These are phyloP conservation scores for Yamadazyma trypodendri DNA, from an alignment of 1,139 yeast species.

Conservation along the genomic window DNA sequence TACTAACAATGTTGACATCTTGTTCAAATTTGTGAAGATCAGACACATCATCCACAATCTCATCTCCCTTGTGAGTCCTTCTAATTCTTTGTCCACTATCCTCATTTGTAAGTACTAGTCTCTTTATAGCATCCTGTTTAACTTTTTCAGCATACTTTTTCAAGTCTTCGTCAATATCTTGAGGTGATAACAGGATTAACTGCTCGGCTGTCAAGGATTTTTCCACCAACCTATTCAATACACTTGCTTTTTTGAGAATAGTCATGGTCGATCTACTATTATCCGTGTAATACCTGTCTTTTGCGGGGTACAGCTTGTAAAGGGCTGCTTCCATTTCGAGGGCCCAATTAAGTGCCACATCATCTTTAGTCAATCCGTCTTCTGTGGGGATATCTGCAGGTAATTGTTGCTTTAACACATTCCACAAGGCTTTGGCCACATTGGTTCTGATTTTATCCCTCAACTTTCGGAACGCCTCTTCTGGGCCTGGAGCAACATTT, in stretches of 20 bases:
- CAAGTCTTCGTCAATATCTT: conserved; percentile 62
- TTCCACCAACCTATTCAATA: conserved; percentile 25
- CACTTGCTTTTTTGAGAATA: conserved; percentile 30
- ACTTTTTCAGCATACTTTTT: conserved; percentile 70
- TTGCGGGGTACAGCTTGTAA: conserved; percentile 19
- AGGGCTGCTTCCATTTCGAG: conserved; percentile 43
- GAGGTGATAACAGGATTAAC: conserved; percentile 31
- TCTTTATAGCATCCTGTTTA: conserved; percentile 63
- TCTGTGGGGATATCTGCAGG: conserved; percentile 33
- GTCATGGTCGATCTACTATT: conserved; percentile 41
- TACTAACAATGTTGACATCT: conserved; percentile 35
- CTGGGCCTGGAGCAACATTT: neutral
- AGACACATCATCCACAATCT: conserved; percentile 57
- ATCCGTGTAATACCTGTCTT: conserved; percentile 35
- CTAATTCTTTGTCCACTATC: conserved; percentile 54
- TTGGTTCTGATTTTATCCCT: conserved; percentile 32
- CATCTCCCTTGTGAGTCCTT: conserved; percentile 86
- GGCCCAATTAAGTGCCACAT: conserved; percentile 38
- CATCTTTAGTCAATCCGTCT: conserved; percentile 26
- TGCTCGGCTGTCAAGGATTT: conserved; percentile 26
- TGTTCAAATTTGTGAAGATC: conserved; percentile 23
- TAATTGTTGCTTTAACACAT: conserved; percentile 41
- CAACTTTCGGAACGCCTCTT: conserved; percentile 8
- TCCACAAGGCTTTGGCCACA: conserved; percentile 39
- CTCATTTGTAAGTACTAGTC: conserved; percentile 59